Conservation (phyloP, 768 basidiomycete species). For the Tylopilus vinaceipallidus region DNA sequence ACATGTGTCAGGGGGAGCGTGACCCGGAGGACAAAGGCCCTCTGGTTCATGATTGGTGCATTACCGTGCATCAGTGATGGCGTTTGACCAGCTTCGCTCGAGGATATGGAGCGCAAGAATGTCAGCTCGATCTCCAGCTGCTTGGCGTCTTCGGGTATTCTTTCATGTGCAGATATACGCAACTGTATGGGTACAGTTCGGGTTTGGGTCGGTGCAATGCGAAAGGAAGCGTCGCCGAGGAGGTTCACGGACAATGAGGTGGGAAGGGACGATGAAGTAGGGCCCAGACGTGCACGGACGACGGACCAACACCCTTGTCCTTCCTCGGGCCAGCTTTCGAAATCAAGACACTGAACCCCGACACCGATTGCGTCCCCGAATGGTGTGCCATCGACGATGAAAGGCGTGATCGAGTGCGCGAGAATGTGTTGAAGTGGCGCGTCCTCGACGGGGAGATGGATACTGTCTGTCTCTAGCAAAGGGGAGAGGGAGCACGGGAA, state of each 20-base stretch:
- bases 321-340: background rate
- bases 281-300: slow-evolving; percentile 14
- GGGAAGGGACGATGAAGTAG: slow-evolving; percentile 1
- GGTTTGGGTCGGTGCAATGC: slow-evolving; percentile 61
- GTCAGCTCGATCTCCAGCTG: slow-evolving; percentile 40
- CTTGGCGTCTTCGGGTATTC: slow-evolving; percentile 34
- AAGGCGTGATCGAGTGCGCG: slow-evolving; percentile 55
- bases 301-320: slow-evolving; percentile 56
- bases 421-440: slow-evolving; percentile 40
- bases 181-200: slow-evolving; percentile 56
- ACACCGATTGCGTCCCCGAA: slow-evolving; percentile 73
- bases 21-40: slow-evolving; percentile 29
- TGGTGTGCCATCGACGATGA: slow-evolving; percentile 73
- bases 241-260: slow-evolving; percentile 20
- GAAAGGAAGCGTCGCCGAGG: slow-evolving; percentile 20
- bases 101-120: slow-evolving; percentile 18
- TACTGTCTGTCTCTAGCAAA: background rate
- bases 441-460: background rate
- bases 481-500: slow-evolving; percentile 4
- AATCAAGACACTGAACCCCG: slow-evolving; percentile 48
- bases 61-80: background rate
- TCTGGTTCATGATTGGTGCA: background rate
- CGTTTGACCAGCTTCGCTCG: background rate
- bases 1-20: slow-evolving; percentile 47
- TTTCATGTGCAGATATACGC: slow-evolving; percentile 32